Evolutionary conservation across 345 rosid species (phyloP), one percentile per base, ranked within the genome.

Genomic region (Stellera chamaejasme): DNA sequence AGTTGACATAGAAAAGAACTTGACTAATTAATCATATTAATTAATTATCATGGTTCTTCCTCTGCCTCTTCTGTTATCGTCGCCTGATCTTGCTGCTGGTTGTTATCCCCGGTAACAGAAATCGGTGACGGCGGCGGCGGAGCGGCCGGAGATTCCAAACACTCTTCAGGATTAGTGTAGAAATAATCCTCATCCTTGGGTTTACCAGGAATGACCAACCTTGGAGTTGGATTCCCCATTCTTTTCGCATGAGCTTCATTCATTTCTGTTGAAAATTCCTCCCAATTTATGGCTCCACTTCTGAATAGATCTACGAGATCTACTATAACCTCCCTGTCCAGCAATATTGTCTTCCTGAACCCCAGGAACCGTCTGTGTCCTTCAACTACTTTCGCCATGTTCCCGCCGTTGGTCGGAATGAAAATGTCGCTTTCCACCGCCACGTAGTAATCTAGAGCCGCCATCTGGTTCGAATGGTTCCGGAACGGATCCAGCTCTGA

Each of bases 121-220:
- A 32, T 5, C 39, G 2, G 39, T 32, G 39, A 3, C 7, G 39
- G 39, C 39, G 39, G 39, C 39, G 39, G 2, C 39, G 39, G 39
- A 32, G 39, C 39, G 3, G 39, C 39, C 2, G 39, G 27, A 27
- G 52, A 61, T 45, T 56, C 41, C 66, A 77, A 60, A 58, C 85
- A 80, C 54, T 79, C 84, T 42, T 71, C 60, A 11, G 81, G 81
- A 25, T 79, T 79, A 13, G 81, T 59, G 46, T 76, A 79, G 64
- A 76, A 79, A 42, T 70, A 69, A 57, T 75, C 85, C 52, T 80
- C 85, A 55, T 74, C 74, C 65, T 66, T 70, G 5, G 82, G 82
- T 52, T 75, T 55, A 28, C 66, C 66, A 4, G 73, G 80, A 43
- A 75, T 69, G 41, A 64, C 66, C 55, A 65, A 15, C 52, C 83